Base-by-base conservation (phyloP, 331 rosid species). In the Malus hybrid region DNA sequence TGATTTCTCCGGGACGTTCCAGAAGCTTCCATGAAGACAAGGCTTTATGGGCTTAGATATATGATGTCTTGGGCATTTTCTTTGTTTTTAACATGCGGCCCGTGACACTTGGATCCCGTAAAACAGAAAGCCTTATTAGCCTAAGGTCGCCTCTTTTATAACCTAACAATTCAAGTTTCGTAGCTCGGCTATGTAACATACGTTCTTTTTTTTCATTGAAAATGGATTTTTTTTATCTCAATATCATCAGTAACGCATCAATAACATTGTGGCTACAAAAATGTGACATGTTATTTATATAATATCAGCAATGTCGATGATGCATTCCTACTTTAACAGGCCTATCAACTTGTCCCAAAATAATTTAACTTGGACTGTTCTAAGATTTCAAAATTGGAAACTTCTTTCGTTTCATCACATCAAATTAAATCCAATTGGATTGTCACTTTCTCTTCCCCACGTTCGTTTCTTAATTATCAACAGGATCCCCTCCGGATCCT, bases 401-500 rank as follows among this genome's bases (percentile, higher is more conserved):
- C 46, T 39, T 10, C 4, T 16, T 52, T 44, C 15, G 50, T 44
- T 44, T 44, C 48, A 42, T 42, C 48, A 42, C 48, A 42, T 42
- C 48, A 42, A 10, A 42, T 42, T 42, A 42, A 62, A 28, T 62
- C 5, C 29, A 22, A 59, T 59, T 59, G 64, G 64, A 22, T 19
- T 71, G 52, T 59, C 67, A 56, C 36, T 56, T 18, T 57, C 24
- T 22, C 5, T 29, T 16, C 60, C 52, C 66, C 60, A 61, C 20
- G 66, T 22, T 61, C 14, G 66, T 39, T 18, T 19, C 27, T 74
- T 62, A 13, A 46, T 63, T 16, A 16, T 39, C 44, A 9, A 0
- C 12, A 39, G 0, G 12, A 0, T 39, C 11, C 1, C 0, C 11
- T 36, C 1, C 4, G 4, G 3, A 9, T 39, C 1, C 1, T 0